A percentile compares a stretch with the other conserved stretches of the same genome.
phyloP scores from a whole-genome alignment of 108 stramenopile genomes.

The Thalassiosira profunda region DNA sequence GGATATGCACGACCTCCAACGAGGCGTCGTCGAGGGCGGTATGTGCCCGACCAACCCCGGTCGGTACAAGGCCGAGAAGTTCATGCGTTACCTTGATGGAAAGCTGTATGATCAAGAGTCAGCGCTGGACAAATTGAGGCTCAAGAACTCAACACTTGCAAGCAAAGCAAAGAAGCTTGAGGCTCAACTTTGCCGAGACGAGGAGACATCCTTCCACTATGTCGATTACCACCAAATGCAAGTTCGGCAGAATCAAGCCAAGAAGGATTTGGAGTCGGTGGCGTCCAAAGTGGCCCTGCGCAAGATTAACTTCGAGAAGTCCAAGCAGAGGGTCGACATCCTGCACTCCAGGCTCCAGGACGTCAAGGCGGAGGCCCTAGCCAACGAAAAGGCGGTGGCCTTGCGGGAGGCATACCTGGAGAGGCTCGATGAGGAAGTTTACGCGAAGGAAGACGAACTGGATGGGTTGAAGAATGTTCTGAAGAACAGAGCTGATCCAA shows the following conservation, averaged over 20 bases:
- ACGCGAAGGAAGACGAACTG: conserved; percentile 1
- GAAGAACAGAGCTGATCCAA: background rate
- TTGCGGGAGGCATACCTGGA: background rate
- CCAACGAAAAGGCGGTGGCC: conserved; percentile 5
- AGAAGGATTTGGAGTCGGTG: background rate
- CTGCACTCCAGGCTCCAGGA: background rate
- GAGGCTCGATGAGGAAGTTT: conserved; percentile 4
- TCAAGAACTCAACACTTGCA: conserved; percentile 6
- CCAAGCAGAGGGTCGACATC: background rate
- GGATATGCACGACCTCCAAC: conserved; percentile 18
- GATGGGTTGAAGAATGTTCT: background rate
- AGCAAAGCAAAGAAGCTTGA: conserved; percentile 6
- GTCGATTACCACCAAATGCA: conserved; percentile 25
- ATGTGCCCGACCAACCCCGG: conserved; percentile 7
- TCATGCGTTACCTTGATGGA: conserved; percentile 5
- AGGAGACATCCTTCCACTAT: conserved; percentile 16
- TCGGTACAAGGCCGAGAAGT: conserved; percentile 11
- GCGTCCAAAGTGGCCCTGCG: conserved; percentile 3
- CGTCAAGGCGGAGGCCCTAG: conserved; percentile 1
- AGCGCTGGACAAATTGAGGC: conserved; percentile 6
- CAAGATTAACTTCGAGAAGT: conserved; percentile 14
- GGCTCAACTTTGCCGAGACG: conserved; percentile 7
- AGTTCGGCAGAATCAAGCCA: conserved; percentile 10
- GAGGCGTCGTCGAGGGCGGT: conserved; percentile 10
- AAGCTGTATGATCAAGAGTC: conserved; percentile 24